These are phyloP conservation scores for Paecilomyces sp. DNA, from an alignment of 2,329 filamentous ascomycete species.

Conservation along the genomic window DNA sequence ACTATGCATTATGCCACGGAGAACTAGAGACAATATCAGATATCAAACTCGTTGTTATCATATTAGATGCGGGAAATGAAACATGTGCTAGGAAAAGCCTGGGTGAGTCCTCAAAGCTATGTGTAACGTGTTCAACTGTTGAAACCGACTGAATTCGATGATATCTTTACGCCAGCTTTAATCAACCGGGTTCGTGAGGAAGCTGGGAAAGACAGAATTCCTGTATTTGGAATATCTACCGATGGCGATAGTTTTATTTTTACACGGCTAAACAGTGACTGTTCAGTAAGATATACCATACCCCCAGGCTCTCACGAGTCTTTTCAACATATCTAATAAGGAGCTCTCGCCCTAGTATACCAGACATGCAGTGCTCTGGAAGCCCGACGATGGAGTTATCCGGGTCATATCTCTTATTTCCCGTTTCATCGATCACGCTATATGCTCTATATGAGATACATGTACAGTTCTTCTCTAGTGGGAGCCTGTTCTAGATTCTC, in stretches of 20 bases:
- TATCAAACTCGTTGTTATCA: neutral
- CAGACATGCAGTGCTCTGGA: neutral
- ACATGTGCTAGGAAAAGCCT: neutral
- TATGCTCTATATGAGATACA: neutral
- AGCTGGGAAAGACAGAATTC: neutral
- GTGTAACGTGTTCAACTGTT: neutral
- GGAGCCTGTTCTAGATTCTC: too few species aligned
- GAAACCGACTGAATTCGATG: neutral
- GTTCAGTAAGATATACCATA: neutral
- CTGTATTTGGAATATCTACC: neutral
- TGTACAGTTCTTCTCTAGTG: too few species aligned
- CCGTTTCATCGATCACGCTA: neutral
- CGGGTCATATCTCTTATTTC: neutral
- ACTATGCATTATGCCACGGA: neutral
- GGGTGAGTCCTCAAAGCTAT: neutral
- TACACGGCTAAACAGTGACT: neutral
- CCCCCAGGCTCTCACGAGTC: neutral
- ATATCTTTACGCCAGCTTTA: neutral
- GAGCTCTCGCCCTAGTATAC: neutral
- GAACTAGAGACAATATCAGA: neutral
- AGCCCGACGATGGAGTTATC: neutral
- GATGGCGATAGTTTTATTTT: neutral
- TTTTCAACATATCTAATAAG: neutral
- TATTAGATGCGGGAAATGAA: neutral
- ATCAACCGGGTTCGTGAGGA: neutral